Evolutionary conservation across 164 flowering plant genomes (phyloP).

Genomic region (Nelumbo lutea): DNA sequence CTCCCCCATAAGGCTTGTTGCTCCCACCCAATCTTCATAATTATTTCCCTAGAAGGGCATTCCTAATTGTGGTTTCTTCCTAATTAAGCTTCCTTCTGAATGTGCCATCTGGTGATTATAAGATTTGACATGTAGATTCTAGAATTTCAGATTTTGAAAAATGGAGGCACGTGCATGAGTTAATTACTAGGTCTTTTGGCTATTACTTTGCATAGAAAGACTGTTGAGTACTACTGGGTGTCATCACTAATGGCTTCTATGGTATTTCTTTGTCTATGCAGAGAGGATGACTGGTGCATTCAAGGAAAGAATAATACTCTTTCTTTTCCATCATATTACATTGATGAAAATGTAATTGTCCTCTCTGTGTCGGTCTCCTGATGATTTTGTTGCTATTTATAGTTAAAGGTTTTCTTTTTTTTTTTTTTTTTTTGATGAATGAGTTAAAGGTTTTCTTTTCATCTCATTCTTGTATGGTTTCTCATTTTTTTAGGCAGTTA

Average conservation of each 20-base stretch:
- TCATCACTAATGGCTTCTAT: not conserved
- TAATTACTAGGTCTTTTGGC: not conserved
- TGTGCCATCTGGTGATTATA: no score
- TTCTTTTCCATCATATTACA: constrained; percentile 94
- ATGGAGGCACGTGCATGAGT: no score
- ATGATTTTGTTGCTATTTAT: not conserved
- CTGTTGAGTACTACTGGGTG: not conserved
- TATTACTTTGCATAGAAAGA: not conserved
- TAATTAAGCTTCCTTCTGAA: no score
- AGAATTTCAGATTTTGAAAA: no score
- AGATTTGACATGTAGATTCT: no score
- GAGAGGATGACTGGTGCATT: constrained; percentile 90
- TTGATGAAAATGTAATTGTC: constrained; percentile 90
- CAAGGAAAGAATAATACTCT: constrained; percentile 76
- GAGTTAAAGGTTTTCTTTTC: not conserved
- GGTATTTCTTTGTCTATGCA: constrained; percentile 34
- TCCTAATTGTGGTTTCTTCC: no score
- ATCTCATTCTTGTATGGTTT: constrained; percentile 15
- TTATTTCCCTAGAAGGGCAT: no score
- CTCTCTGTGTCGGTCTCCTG: constrained; percentile 1
- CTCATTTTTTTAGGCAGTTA: constrained; percentile 77
- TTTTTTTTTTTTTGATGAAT: constrained; percentile 1
- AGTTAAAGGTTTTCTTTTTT: not conserved
- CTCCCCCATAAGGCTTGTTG: no score
- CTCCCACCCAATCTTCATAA: no score